Conservation (phyloP, 495 filamentous ascomycete species). For the Filosporella fistucella region DNA sequence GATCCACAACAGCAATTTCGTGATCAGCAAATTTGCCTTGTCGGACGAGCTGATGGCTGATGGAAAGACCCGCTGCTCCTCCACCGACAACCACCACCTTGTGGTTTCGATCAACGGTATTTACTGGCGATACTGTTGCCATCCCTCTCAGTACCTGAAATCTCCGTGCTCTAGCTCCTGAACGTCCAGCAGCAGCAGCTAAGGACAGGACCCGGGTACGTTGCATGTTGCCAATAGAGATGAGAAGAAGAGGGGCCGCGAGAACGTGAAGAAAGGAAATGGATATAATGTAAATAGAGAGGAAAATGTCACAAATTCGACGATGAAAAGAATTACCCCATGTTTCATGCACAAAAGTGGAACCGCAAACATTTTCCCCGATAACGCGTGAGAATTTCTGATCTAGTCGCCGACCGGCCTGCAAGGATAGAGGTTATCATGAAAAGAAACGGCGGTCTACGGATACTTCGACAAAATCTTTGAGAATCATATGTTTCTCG, state of each 20-base stretch:
- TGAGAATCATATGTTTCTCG: too few species aligned
- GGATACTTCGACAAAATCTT: too few species aligned
- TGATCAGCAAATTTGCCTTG: constrained; percentile 48
- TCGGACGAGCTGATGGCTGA: constrained; percentile 59
- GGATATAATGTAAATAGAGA: not conserved
- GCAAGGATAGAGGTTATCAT: too few species aligned
- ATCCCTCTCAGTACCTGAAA: constrained; percentile 24
- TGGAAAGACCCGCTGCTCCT: constrained; percentile 55
- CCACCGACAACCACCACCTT: constrained; percentile 62
- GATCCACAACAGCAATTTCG: constrained; percentile 65
- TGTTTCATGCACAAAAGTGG: not conserved
- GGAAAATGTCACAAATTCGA: not conserved
- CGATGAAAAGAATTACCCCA: not conserved
- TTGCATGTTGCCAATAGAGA: not conserved
- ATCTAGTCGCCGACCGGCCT: not conserved
- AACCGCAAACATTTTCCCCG: not conserved
- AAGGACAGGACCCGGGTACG: not conserved
- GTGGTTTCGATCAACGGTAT: constrained; percentile 36
- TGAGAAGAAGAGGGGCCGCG: not conserved
- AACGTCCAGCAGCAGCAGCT: not conserved
- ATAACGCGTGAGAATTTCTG: not conserved
- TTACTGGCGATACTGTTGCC: constrained; percentile 39
- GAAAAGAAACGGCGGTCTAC: too few species aligned
- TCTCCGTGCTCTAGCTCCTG: not conserved
- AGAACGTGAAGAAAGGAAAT: not conserved